Conservation (phyloP, 2,329 filamentous ascomycete genomes). For the Cadophora sp. region DNA sequence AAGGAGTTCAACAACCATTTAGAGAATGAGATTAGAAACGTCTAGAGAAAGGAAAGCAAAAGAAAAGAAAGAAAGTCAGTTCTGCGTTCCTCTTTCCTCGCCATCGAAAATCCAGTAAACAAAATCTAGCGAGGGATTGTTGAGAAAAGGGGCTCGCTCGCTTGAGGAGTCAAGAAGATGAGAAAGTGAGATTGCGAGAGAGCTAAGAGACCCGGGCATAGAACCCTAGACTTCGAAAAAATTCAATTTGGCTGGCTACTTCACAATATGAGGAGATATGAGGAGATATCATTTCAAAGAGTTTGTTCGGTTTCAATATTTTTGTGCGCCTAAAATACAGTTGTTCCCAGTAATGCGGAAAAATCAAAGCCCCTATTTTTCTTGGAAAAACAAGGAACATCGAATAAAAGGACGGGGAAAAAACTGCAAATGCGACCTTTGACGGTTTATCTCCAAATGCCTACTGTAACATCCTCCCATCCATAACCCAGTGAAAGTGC, state of each 20-base stretch:
- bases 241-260: neutral
- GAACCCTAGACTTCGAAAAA: too few relatives aligned
- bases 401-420: slow-evolving; percentile 27
- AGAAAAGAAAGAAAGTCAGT: too few relatives aligned
- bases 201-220: too few relatives aligned
- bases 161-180: neutral
- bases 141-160: neutral
- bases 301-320: slow-evolving; percentile 23
- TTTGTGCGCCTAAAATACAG: slow-evolving; percentile 42
- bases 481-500: neutral
- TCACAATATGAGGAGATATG: neutral
- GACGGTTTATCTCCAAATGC: slow-evolving; percentile 26
- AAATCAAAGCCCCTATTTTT: slow-evolving; percentile 11
- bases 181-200: too few relatives aligned
- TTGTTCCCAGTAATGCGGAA: slow-evolving; percentile 29
- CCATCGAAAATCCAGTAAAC: neutral
- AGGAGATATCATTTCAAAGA: neutral
- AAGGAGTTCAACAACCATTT: too few relatives aligned
- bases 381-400: slow-evolving; percentile 13
- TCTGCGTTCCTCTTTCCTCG: too few relatives aligned
- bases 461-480: slow-evolving; percentile 23
- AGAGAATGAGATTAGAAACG: too few relatives aligned
- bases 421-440: slow-evolving; percentile 24
- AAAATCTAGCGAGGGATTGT: slow-evolving; percentile 1
- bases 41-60: too few relatives aligned